phyloP scores from a whole-genome alignment of 805 yeast species.

The Candida maris region DNA sequence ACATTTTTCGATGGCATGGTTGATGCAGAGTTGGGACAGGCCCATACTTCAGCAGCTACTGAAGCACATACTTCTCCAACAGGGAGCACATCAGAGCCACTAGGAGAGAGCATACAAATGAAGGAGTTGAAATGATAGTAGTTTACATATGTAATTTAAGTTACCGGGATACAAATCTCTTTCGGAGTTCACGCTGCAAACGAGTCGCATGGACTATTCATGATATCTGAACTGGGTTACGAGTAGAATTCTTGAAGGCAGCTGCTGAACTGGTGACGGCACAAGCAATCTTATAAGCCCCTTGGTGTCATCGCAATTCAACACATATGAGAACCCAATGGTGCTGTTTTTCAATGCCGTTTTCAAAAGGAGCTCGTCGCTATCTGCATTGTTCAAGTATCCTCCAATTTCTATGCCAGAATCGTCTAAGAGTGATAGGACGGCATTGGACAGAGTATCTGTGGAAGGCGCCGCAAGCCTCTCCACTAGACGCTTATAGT shows the following conservation, averaged over 20 bases:
- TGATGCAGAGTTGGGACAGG: constrained; percentile 51
- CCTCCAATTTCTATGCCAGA: constrained; percentile 24
- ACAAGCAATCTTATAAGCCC: constrained; percentile 65
- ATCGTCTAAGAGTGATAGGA: constrained; percentile 40
- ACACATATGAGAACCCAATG: constrained; percentile 73
- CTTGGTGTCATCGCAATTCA: constrained; percentile 61
- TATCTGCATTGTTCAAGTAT: constrained; percentile 32
- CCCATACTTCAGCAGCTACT: constrained; percentile 7
- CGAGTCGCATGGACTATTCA: constrained; percentile 51
- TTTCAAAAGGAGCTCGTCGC: constrained; percentile 32
- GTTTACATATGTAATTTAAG: too few species aligned
- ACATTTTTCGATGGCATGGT: constrained; percentile 85
- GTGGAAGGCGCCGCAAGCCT: constrained; percentile 41
- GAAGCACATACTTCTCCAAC: constrained; percentile 7
- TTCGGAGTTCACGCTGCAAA: too few species aligned
- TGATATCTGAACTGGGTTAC: constrained; percentile 78
- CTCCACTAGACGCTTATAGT: constrained; percentile 20
- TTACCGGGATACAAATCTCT: too few species aligned
- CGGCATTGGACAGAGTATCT: constrained; percentile 65
- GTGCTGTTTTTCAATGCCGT: constrained; percentile 33
- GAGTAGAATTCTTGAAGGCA: constrained; percentile 72
- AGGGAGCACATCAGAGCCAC: too few species aligned
- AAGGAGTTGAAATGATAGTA: constrained; percentile 8
- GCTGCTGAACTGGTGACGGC: constrained; percentile 77
- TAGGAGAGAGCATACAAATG: constrained; percentile 10